phyloP scores from a whole-genome alignment of 2,329 filamentous ascomycete genomes.

The Penicillium sp. region DNA sequence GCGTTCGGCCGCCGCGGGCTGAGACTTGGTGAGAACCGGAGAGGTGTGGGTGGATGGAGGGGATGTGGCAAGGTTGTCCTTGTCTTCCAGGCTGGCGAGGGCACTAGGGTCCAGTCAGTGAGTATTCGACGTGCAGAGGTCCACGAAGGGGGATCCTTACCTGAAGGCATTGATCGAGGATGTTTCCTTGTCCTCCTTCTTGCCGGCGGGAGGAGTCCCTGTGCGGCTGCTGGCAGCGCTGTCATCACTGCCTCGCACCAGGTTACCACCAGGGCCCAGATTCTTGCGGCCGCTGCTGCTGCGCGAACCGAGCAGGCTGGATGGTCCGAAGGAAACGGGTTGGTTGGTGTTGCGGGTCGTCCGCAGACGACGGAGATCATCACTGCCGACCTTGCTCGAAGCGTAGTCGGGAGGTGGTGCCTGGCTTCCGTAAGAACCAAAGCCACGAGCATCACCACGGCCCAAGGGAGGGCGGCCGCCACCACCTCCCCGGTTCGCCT shows the following conservation, averaged over 20 bases:
- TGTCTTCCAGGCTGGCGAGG: slow-evolving; percentile 44
- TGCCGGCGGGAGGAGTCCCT: slow-evolving; percentile 69
- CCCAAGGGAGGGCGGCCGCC: slow-evolving; percentile 66
- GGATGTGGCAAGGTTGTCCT: slow-evolving; percentile 44
- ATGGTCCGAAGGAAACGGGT: slow-evolving; percentile 67
- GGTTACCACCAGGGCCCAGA: slow-evolving; percentile 66
- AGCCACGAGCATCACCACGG: slow-evolving; percentile 80
- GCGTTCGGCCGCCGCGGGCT: slow-evolving; percentile 41
- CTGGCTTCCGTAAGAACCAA: slow-evolving; percentile 56
- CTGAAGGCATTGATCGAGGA: slow-evolving; percentile 87
- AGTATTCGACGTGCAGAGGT: slow-evolving; percentile 2
- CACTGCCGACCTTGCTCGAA: slow-evolving; percentile 79
- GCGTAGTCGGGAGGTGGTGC: slow-evolving; percentile 63
- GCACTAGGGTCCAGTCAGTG: slow-evolving; percentile 33
- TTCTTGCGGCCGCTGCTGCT: slow-evolving; percentile 75
- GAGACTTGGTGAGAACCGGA: slow-evolving; percentile 43
- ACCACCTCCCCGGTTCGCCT: slow-evolving; percentile 54
- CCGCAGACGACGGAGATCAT: slow-evolving; percentile 76
- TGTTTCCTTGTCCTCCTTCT: slow-evolving; percentile 56
- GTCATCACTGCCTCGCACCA: slow-evolving; percentile 71
- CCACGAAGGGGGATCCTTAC: slow-evolving; percentile 50
- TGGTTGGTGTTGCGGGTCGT: slow-evolving; percentile 58
- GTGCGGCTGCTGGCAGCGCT: slow-evolving; percentile 84
- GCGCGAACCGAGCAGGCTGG: slow-evolving; percentile 79
- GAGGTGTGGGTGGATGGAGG: slow-evolving; percentile 47